phyloP scores from a whole-genome alignment of 352 stramenopile species.

The Phytophthora pseudosyringae region DNA sequence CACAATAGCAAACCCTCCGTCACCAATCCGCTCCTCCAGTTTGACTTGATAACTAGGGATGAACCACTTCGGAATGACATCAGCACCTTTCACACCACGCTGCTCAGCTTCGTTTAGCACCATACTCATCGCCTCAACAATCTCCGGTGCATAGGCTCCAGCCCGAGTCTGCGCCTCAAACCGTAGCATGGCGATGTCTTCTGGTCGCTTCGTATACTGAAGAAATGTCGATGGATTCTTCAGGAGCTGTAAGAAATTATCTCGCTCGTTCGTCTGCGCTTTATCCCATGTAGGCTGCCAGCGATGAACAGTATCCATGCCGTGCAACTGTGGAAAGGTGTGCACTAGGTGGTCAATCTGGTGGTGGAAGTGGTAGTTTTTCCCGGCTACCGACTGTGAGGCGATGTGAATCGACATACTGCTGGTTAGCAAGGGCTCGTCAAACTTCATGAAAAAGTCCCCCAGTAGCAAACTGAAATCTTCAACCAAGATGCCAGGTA shows the following conservation, averaged over 20 bases:
- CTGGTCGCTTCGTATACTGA: constrained; percentile 13
- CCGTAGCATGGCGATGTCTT: constrained; percentile 29
- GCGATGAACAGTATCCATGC: constrained; percentile 16
- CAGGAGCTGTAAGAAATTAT: constrained; percentile 23
- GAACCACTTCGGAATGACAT: constrained; percentile 35
- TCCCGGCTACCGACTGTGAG: constrained; percentile 26
- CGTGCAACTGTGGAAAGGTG: constrained; percentile 19
- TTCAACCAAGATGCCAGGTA: constrained; percentile 25
- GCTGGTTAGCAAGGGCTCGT: constrained; percentile 1
- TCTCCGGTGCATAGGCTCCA: constrained; percentile 28
- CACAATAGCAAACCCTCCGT: constrained; percentile 30
- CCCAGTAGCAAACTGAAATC: constrained; percentile 29
- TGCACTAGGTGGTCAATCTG: constrained; percentile 29
- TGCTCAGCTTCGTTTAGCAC: constrained; percentile 30
- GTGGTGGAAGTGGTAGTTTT: constrained; percentile 34
- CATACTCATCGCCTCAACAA: constrained; percentile 29
- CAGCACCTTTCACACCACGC: constrained; percentile 23
- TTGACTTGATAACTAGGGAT: constrained; percentile 33
- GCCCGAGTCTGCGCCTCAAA: constrained; percentile 35
- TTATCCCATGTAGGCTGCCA: constrained; percentile 41
- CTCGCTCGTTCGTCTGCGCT: constrained; percentile 19
- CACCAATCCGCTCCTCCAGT: constrained; percentile 21
- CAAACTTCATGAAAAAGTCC: constrained; percentile 19
- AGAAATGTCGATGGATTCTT: constrained; percentile 26
- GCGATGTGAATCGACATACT: constrained; percentile 23